Evolutionary conservation across 176 grass and related monocot genomes (phyloP), one percentile per base, ranked within the genome.

Genomic region (Saccharum spontaneum): DNA sequence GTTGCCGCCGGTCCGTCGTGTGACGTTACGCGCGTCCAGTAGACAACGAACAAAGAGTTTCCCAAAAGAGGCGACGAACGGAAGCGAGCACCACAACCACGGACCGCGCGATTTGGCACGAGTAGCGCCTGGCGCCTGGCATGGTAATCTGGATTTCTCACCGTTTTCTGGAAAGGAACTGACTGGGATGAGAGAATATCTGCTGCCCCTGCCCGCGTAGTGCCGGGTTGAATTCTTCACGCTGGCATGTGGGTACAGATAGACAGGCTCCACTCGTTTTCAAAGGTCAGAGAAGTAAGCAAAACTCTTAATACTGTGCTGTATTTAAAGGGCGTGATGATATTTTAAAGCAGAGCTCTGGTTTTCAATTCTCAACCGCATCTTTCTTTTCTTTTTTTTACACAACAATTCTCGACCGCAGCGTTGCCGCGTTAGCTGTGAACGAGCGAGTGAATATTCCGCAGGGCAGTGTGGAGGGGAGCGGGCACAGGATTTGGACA

Each of bases 261-360:
- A 23, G 14, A 54, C 0, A 23, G 11, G 22, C 9, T 24, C 9
- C 37, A 43, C 75, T 67, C 75, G 60, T 87, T 69, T 68, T 24
- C 39, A 62, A 84, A 76, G 69, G 89, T 87, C 80, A 87, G 85
- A 83, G 17, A 67, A 48, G 24, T 33, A 3, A 41, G 26, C 69
- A 52, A 75, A 33, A 34, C 72, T 75, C 36, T 5, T 30, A n/a
- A n/a, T n/a, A 30, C 62, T 33, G 61, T 30, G 11, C 11, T 12
- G 2, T 38, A 22, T 65, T 37, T 0, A 73, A 30, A 48, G 41
- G 23, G 2, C 0, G 7, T 31, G 71, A 31, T 7, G 71, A 18
- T 11, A 24, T 69, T 69, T 75, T 44, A 33, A 14, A 41, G 7
- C 9, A 2, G 1, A 22, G 76, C 65, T 23, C 12, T 15, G 14